Percentiles rank a stretch among this genome's conserved stretches.
These are phyloP conservation scores for Bacterosira constricta DNA, from an alignment of 108 stramenopile species.

Conservation along the genomic window DNA sequence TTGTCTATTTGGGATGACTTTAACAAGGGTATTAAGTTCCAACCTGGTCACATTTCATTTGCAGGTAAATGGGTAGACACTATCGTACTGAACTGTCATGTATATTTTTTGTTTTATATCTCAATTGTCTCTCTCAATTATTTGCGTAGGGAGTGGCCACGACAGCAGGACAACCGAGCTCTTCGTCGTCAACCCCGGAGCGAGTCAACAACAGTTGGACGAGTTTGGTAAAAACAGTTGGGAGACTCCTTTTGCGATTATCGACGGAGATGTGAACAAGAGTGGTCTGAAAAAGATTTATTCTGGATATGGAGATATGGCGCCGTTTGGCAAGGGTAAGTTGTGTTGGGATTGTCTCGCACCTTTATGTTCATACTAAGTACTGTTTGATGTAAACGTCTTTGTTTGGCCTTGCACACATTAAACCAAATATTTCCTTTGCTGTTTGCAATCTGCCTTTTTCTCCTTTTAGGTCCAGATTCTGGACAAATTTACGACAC, in stretches of 20 bases:
- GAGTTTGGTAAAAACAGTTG: constrained; percentile 68
- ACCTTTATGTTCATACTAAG: no score
- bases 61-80: constrained; percentile 70
- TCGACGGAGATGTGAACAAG: constrained; percentile 66
- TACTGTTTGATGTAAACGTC: no score
- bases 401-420: no score
- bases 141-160: constrained; percentile 64
- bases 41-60: constrained; percentile 35
- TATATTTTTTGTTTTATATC: no score
- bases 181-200: constrained; percentile 75
- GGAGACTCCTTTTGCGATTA: constrained; percentile 87
- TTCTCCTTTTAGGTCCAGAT: constrained; percentile 18
- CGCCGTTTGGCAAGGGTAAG: constrained; percentile 69
- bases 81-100: no score
- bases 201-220: constrained; percentile 56
- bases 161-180: constrained; percentile 80
- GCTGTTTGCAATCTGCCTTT: no score
- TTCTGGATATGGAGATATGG: constrained; percentile 82
- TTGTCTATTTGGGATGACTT: constrained; percentile 44
- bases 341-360: no score
- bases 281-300: constrained; percentile 60
- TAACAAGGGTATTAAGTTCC: constrained; percentile 7
- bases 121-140: no score
- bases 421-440: no score
- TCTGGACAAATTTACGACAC: constrained; percentile 21